Evolutionary conservation across 75 land plant genomes (phyloP).

Genomic region (Adiantum capillusveneris): DNA sequence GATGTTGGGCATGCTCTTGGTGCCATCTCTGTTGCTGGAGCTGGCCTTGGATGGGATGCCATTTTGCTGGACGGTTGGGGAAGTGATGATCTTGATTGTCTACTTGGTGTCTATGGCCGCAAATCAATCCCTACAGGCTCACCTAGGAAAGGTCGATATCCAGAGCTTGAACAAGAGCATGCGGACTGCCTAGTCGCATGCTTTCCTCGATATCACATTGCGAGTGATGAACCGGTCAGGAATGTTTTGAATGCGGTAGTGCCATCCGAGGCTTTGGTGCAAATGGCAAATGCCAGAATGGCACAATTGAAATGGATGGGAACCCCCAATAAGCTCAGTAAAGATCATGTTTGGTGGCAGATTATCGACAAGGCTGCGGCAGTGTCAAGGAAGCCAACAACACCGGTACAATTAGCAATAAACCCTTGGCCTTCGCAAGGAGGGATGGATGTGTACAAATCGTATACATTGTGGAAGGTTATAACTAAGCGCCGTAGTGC

Average conservation of each 20-base stretch:
- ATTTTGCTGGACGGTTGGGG: slow-evolving; percentile 65
- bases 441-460: slow-evolving; percentile 31
- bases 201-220: slow-evolving; percentile 35
- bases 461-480: slow-evolving; percentile 41
- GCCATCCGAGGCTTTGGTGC: slow-evolving; percentile 27
- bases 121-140: slow-evolving; percentile 15
- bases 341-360: slow-evolving; percentile 88
- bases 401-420: neutral
- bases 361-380: slow-evolving; percentile 75
- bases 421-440: slow-evolving; percentile 21
- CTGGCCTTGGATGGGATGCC: slow-evolving; percentile 78
- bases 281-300: slow-evolving; percentile 14
- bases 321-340: slow-evolving; percentile 66
- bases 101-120: slow-evolving; percentile 47
- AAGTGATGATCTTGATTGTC: slow-evolving; percentile 29
- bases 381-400: slow-evolving; percentile 57
- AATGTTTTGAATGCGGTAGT: slow-evolving; percentile 5
- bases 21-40: slow-evolving; percentile 75
- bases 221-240: neutral
- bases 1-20: slow-evolving; percentile 96
- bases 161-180: slow-evolving; percentile 74
- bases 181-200: slow-evolving; percentile 76
- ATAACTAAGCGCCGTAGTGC: slow-evolving; percentile 89
- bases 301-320: slow-evolving; percentile 53
- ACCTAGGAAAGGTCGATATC: slow-evolving; percentile 53